These are phyloP conservation scores for Saccharomycopsis capsularis DNA, from an alignment of 805 yeast species.

Conservation along the genomic window DNA sequence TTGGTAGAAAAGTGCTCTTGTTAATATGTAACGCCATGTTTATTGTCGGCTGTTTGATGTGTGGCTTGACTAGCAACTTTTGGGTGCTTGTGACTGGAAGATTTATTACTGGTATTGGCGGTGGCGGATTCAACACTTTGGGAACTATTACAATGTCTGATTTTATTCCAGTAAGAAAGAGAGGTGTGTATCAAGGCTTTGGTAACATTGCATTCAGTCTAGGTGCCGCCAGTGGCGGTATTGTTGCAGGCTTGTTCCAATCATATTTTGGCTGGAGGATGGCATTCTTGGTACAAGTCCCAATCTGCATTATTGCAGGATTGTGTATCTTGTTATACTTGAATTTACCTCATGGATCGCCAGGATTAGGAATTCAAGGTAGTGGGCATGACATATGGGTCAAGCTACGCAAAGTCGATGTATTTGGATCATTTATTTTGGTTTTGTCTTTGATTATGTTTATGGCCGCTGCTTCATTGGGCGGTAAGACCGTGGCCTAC, in stretches of 20 bases:
- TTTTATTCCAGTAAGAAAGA: conserved; percentile 61
- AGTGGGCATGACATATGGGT: conserved; percentile 32
- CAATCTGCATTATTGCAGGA: conserved; percentile 40
- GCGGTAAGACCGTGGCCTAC: conserved; percentile 31
- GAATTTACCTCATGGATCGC: conserved; percentile 40
- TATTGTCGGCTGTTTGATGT: conserved; percentile 40
- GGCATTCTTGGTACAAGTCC: conserved; percentile 48
- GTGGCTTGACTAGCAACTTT: conserved; percentile 31
- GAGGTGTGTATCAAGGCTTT: conserved; percentile 76
- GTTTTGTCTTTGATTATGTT: conserved; percentile 52
- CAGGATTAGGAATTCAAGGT: conserved; percentile 47
- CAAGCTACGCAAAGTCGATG: conserved; percentile 55
- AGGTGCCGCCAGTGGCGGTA: conserved; percentile 71
- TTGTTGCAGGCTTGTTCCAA: conserved; percentile 51
- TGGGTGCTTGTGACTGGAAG: conserved; percentile 45
- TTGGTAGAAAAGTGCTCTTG: conserved; percentile 43
- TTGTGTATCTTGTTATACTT: conserved; percentile 33
- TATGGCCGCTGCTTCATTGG: conserved; percentile 56
- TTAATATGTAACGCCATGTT: conserved; percentile 37
- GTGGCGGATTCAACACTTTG: conserved; percentile 78
- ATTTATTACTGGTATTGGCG: conserved; percentile 80
- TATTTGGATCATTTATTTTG: conserved; percentile 54
- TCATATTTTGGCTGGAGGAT: conserved; percentile 57
- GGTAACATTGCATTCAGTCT: conserved; percentile 66
- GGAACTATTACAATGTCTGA: conserved; percentile 74